These are phyloP conservation scores for Schizonepeta tenuifolia DNA, from an alignment of 257 asterid genomes.

Conservation along the genomic window DNA sequence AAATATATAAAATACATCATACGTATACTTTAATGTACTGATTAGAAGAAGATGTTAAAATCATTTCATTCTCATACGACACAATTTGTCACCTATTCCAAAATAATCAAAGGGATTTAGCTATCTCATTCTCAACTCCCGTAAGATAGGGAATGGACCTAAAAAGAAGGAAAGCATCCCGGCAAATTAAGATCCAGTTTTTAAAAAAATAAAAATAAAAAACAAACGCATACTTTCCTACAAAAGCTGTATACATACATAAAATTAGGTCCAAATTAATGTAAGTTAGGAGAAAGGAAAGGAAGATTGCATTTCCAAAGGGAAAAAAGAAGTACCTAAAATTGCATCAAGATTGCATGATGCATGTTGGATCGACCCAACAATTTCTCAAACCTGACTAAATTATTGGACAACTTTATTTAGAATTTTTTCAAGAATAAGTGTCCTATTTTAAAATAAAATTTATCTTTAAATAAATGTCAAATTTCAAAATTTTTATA, in stretches of 20 bases:
- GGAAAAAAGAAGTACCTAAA: slow-evolving; percentile 34
- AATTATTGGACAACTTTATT: slow-evolving; percentile 18
- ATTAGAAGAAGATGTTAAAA: too few relatives aligned
- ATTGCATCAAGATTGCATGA: slow-evolving; percentile 32
- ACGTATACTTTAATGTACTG: too few relatives aligned
- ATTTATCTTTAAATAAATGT: too few relatives aligned
- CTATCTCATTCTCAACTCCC: too few relatives aligned
- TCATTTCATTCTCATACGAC: too few relatives aligned
- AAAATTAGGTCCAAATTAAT: slow-evolving; percentile 38
- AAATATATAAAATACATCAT: too few relatives aligned
- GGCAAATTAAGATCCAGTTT: not conserved
- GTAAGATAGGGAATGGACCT: not conserved
- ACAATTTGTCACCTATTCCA: too few relatives aligned
- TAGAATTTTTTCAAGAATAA: not conserved
- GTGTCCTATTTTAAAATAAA: too few relatives aligned
- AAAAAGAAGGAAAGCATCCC: not conserved
- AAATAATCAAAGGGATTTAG: not conserved
- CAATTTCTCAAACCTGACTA: slow-evolving; percentile 22
- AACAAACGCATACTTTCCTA: too few relatives aligned
- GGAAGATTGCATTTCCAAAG: slow-evolving; percentile 17
- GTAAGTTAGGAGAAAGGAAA: slow-evolving; percentile 32
- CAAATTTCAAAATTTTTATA: too few relatives aligned
- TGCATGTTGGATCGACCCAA: slow-evolving; percentile 46
- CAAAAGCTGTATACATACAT: slow-evolving; percentile 13
- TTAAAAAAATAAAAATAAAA: too few relatives aligned